phyloP scores from a whole-genome alignment of 305 asterid genomes.

The Striga hermonthica region DNA sequence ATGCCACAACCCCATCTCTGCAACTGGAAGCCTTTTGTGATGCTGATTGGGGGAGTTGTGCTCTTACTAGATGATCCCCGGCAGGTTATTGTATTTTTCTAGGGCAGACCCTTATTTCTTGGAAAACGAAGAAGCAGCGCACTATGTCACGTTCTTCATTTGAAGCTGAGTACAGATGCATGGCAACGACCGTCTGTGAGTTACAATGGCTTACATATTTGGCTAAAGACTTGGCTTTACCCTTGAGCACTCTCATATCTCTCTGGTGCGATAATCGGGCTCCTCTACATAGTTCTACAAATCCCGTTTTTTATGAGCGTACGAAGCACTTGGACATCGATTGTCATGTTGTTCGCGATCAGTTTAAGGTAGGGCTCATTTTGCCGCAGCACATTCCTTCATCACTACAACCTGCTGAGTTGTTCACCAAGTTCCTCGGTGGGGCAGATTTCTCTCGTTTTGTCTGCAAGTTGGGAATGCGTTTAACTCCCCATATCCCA shows the following conservation, averaged over 20 bases:
- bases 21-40: background rate
- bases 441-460: background rate
- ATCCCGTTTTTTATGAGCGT: constrained; percentile 14
- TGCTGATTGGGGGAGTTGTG: constrained; percentile 9
- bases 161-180: constrained; percentile 3
- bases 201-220: background rate
- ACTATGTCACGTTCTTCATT: background rate
- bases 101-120: background rate
- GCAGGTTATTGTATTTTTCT: background rate
- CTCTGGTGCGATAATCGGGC: background rate
- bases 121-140: background rate
- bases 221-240: background rate
- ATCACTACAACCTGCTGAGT: background rate
- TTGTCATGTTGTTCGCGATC: background rate
- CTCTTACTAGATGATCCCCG: background rate
- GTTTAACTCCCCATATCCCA: background rate
- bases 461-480: background rate
- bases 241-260: no score
- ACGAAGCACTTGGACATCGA: background rate
- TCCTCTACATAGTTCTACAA: background rate
- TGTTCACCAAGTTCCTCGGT: background rate
- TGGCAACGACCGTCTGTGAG: background rate
- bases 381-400: background rate
- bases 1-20: background rate
- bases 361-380: background rate